Percentiles rank a stretch among this genome's conserved stretches.
Evolutionary conservation across 2,329 filamentous ascomycete genomes (phyloP).

Genomic region (Ophiosphaerella herpotricha): DNA sequence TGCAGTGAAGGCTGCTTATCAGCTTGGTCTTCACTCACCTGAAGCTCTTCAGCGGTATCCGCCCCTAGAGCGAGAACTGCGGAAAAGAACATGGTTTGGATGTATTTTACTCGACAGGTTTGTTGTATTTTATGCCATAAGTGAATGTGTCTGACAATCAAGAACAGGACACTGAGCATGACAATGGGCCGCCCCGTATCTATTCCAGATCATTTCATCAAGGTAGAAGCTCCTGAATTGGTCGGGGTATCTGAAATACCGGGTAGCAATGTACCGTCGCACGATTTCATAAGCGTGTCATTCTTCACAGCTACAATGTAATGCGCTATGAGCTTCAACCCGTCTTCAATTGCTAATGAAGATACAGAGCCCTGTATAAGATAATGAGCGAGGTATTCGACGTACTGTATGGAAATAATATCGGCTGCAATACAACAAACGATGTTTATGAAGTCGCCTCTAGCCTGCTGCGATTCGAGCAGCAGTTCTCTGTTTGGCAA

Average conservation of each 20-base stretch:
- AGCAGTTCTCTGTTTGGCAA: slow-evolving; percentile 48
- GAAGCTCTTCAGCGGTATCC: slow-evolving; percentile 45
- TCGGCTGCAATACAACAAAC: slow-evolving; percentile 41
- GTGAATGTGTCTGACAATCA: not conserved
- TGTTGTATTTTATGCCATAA: slow-evolving; percentile 1
- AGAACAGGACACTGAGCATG: slow-evolving; percentile 53
- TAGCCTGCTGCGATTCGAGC: slow-evolving; percentile 44
- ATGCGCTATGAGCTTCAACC: slow-evolving; percentile 1
- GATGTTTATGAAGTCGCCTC: slow-evolving; percentile 32
- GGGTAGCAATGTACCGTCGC: not conserved
- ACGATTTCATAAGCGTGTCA: slow-evolving; percentile 9
- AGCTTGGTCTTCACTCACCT: slow-evolving; percentile 57
- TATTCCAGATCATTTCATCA: slow-evolving; percentile 53
- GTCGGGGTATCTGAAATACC: not conserved
- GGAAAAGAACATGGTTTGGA: slow-evolving; percentile 57
- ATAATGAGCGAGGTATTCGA: slow-evolving; percentile 46
- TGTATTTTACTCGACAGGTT: slow-evolving; percentile 55
- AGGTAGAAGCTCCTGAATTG: slow-evolving; percentile 42
- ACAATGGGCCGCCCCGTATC: slow-evolving; percentile 56
- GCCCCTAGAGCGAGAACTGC: slow-evolving; percentile 52
- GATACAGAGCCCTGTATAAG: slow-evolving; percentile 39
- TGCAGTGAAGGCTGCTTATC: slow-evolving; percentile 56
- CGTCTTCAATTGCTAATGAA: not conserved
- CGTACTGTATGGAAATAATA: slow-evolving; percentile 51
- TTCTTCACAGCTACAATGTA: slow-evolving; percentile 47